Conservation (phyloP, 148 eudicot species). For the Arbutus unedo region DNA sequence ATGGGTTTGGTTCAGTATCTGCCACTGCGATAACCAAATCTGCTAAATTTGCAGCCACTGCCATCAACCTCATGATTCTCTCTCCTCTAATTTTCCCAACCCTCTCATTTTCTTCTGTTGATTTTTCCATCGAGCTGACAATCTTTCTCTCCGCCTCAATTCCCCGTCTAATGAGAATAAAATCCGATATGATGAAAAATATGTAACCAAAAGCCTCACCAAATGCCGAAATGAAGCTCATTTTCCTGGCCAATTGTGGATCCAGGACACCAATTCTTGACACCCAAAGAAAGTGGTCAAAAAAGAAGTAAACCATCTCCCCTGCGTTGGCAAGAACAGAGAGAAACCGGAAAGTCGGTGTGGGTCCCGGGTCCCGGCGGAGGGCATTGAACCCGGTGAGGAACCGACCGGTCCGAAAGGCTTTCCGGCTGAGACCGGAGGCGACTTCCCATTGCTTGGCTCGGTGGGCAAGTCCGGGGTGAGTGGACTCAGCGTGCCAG, state of each 20-base stretch:
- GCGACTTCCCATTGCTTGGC: conserved; percentile 91
- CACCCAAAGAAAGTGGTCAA: conserved; percentile 89
- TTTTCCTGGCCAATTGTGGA: conserved; percentile 52
- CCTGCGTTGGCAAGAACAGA: conserved; percentile 81
- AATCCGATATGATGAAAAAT: conserved; percentile 68
- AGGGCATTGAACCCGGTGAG: conserved; percentile 74
- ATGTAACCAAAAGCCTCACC: conserved; percentile 88
- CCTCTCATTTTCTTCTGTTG: conserved; percentile 27
- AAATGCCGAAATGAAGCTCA: conserved; percentile 92
- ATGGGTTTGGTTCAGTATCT: conserved; percentile 84
- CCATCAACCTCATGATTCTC: conserved; percentile 90
- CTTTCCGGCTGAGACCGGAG: conserved; percentile 82
- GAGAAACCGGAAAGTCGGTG: conserved; percentile 42
- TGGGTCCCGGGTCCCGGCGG: conserved; percentile 61
- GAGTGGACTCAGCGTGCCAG: conserved; percentile 50
- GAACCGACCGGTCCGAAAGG: conserved; percentile 76
- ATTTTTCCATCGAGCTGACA: conserved; percentile 9
- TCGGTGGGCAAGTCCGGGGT: conserved; percentile 50
- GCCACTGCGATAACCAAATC: conserved; percentile 86
- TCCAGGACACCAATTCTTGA: conserved; percentile 79
- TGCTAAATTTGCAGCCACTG: conserved; percentile 86
- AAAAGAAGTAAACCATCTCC: conserved; percentile 97
- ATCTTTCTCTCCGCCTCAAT: conserved; percentile 42
- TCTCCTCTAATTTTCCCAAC: conserved; percentile 58
- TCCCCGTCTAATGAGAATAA: conserved; percentile 60